A percentile compares a stretch with the other conserved stretches of the same genome.
These are phyloP conservation scores for Staphylotrichum longicolle DNA, from an alignment of 495 filamentous ascomycete species.

Conservation along the genomic window DNA sequence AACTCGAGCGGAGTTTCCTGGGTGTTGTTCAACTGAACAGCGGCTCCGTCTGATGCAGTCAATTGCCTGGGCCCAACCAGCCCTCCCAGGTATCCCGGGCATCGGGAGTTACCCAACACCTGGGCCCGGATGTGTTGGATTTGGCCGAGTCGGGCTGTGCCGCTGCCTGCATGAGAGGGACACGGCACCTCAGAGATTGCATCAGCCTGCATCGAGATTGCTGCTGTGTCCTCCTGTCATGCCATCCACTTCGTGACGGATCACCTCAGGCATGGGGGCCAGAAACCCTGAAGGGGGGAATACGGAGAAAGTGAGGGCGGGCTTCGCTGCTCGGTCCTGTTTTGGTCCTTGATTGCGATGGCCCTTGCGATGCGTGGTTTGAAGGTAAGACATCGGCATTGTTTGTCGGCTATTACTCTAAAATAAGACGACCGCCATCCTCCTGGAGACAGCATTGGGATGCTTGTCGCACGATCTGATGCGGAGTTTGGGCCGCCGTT, in stretches of 20 bases:
- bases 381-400: not conserved
- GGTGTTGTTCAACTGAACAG: not conserved
- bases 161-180: constrained; percentile 5
- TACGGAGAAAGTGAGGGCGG: not conserved
- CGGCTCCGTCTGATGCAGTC: not conserved
- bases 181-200: constrained; percentile 17
- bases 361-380: not conserved
- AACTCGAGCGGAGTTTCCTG: not conserved
- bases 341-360: not conserved
- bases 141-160: constrained; percentile 9
- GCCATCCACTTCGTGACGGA: too few species aligned
- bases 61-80: too few species aligned
- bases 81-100: not conserved
- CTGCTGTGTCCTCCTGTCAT: constrained; percentile 7
- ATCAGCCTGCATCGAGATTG: constrained; percentile 18
- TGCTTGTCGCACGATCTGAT: not conserved
- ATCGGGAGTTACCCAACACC: not conserved
- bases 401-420: not conserved
- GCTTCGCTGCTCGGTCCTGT: not conserved
- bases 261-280: too few species aligned
- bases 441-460: not conserved
- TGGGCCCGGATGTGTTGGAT: not conserved
- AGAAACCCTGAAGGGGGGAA: too few species aligned
- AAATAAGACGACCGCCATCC: not conserved
- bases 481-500: not conserved